phyloP scores from a whole-genome alignment of 192 early-diverging fungal species.

The Coemansia sp. region DNA sequence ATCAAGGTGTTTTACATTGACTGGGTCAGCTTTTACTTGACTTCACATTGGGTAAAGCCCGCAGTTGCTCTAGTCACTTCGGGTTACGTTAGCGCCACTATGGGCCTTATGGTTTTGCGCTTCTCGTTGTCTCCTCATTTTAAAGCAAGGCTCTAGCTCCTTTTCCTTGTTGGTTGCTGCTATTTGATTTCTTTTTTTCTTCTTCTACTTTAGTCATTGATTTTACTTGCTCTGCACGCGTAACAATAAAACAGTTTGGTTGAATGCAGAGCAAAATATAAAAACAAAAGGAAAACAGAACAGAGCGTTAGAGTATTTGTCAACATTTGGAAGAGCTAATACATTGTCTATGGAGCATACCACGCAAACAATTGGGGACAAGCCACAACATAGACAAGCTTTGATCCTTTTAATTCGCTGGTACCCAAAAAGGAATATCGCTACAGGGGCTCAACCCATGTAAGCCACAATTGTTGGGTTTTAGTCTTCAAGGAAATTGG shows the following conservation, averaged over 20 bases:
- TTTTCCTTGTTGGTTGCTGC: neutral
- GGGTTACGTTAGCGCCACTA: slow-evolving; percentile 35
- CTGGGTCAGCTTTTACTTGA: slow-evolving; percentile 39
- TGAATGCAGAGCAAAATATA: neutral
- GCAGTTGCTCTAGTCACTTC: slow-evolving; percentile 26
- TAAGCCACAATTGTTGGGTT: neutral
- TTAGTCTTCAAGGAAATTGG: neutral
- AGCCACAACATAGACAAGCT: neutral
- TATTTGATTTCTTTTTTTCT: slow-evolving; percentile 10
- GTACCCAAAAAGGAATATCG: neutral
- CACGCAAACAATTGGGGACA: neutral
- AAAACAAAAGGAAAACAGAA: neutral
- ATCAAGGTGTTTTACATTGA: slow-evolving; percentile 52
- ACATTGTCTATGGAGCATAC: neutral
- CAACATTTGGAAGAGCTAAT: neutral
- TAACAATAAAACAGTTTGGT: neutral
- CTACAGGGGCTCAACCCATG: neutral
- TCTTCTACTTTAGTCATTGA: neutral
- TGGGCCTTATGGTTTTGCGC: slow-evolving; percentile 37
- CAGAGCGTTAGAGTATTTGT: neutral
- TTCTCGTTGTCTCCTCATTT: slow-evolving; percentile 48
- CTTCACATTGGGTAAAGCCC: slow-evolving; percentile 35
- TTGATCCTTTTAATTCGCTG: neutral
- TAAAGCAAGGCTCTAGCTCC: slow-evolving; percentile 22
- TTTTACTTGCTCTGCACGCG: neutral